Percentiles rank a stretch among this genome's conserved stretches.
Evolutionary conservation across 352 stramenopile species (phyloP).

Genomic region (Phytophthora brassicae): DNA sequence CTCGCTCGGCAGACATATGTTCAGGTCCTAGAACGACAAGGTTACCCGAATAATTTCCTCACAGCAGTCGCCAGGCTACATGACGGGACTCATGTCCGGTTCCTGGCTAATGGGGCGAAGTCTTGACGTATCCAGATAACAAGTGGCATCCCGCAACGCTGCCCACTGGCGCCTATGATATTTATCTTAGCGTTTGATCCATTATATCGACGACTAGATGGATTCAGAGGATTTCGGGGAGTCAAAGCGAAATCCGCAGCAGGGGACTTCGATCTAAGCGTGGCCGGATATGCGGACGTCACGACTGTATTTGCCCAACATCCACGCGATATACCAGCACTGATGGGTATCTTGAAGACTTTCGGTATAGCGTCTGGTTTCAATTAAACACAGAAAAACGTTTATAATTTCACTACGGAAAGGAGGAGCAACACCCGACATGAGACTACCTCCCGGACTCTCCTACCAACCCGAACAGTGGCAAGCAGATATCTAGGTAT

Average conservation of each 20-base stretch:
- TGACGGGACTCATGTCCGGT: background rate
- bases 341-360: too few species aligned
- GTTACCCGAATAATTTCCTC: background rate
- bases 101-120: background rate
- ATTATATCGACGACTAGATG: background rate
- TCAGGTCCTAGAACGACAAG: background rate
- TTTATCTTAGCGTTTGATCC: background rate
- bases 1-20: background rate
- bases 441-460: too few species aligned
- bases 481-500: background rate
- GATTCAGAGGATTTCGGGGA: background rate
- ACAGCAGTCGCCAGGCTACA: background rate
- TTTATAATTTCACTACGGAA: too few species aligned
- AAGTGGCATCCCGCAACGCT: background rate
- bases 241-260: background rate
- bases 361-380: too few species aligned
- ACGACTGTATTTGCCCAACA: too few species aligned
- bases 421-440: too few species aligned
- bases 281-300: background rate
- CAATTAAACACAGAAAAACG: background rate
- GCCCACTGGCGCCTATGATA: background rate
- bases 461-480: too few species aligned
- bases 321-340: background rate
- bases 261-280: background rate
- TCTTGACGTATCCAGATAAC: background rate